Conservation (phyloP, 345 rosid species). For the Clausena lansium region DNA sequence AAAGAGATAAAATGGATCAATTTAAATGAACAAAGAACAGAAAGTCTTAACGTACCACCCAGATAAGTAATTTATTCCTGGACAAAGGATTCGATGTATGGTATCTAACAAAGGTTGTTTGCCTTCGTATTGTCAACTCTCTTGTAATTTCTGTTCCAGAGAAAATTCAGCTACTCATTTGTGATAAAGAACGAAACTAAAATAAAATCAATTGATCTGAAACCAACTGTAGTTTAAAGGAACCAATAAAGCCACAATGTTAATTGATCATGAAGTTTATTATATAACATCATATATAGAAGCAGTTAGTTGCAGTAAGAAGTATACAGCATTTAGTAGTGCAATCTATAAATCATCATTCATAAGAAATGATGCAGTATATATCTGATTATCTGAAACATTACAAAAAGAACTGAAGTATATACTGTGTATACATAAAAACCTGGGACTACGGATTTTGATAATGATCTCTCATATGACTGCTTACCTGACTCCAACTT, state of each 20-base stretch:
- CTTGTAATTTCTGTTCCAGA: slow-evolving; percentile 50
- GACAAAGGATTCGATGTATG: slow-evolving; percentile 56
- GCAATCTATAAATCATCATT: background rate
- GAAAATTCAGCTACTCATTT: slow-evolving; percentile 15
- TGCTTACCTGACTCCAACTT: background rate
- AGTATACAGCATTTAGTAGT: background rate
- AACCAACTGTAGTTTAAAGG: background rate
- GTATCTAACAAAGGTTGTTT: slow-evolving; percentile 72
- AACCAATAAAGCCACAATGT: background rate
- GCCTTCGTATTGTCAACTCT: slow-evolving; percentile 56
- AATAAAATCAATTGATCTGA: slow-evolving; percentile 1
- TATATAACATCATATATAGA: background rate
- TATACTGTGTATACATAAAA: background rate
- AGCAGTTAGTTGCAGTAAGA: background rate
- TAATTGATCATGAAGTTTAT: background rate
- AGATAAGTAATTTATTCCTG: slow-evolving; percentile 59
- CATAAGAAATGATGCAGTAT: background rate
- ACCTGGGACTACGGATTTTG: background rate
- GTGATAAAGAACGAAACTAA: background rate
- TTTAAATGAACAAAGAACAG: slow-evolving; percentile 8
- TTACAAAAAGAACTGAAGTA: background rate
- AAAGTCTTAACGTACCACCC: slow-evolving; percentile 62
- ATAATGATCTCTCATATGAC: background rate
- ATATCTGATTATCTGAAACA: background rate
- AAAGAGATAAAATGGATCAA: background rate